These are phyloP conservation scores for Marchantia polymorpha DNA, from an alignment of 225 moss, liverwort and hornwort genomes.

Conservation along the genomic window DNA sequence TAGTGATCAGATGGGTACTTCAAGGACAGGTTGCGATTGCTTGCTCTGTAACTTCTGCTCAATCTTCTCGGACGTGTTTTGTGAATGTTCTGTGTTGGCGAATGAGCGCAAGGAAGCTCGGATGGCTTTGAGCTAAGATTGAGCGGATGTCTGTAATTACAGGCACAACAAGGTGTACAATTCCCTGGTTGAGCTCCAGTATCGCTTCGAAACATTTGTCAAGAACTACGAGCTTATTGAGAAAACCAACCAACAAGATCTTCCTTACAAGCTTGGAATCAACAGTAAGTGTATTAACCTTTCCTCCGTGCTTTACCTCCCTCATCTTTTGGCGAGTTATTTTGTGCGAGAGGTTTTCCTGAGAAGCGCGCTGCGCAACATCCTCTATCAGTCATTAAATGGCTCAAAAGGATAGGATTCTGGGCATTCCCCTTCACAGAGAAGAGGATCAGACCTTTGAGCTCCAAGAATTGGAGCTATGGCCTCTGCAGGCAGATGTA, in stretches of 20 bases:
- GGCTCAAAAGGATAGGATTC: not conserved
- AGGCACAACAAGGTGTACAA: constrained; percentile 82
- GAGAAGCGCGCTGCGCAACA: not conserved
- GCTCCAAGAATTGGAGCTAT: too few relatives aligned
- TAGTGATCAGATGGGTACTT: not conserved
- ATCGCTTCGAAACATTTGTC: constrained; percentile 68
- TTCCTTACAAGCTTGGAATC: constrained; percentile 79
- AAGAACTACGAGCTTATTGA: constrained; percentile 75
- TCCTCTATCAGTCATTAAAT: not conserved
- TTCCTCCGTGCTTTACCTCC: not conserved
- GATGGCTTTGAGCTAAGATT: not conserved
- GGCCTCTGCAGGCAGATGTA: too few relatives aligned
- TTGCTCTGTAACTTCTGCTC: not conserved
- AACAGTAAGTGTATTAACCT: constrained; percentile 49
- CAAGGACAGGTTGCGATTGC: not conserved
- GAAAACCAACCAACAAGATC: constrained; percentile 59
- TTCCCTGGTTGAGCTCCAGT: constrained; percentile 60
- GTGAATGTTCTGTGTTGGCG: too few relatives aligned
- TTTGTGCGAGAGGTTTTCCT: not conserved
- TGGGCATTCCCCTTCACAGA: not conserved
- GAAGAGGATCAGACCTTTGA: too few relatives aligned
- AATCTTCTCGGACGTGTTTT: not conserved
- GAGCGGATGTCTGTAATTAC: constrained; percentile 12
- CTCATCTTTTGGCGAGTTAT: not conserved
- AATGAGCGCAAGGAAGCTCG: not conserved